phyloP scores from a whole-genome alignment of 2,329 filamentous ascomycete species.

The Beauveria sp. region DNA sequence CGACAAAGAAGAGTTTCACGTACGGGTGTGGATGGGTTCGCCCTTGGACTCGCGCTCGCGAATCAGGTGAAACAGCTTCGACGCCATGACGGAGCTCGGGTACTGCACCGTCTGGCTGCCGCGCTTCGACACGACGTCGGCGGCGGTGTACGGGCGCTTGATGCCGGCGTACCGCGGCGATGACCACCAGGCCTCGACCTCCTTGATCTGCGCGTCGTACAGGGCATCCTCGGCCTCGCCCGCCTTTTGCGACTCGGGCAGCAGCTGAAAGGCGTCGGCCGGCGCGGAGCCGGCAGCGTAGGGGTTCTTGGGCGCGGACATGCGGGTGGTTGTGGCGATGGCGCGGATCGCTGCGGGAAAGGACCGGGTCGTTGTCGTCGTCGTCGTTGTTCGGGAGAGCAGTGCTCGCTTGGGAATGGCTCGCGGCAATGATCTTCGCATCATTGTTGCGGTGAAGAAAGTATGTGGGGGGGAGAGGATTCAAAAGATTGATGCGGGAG shows the following conservation, averaged over 20 bases:
- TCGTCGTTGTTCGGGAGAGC: background rate
- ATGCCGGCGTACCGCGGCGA: conserved; percentile 80
- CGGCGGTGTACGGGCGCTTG: conserved; percentile 82
- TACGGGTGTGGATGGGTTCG: conserved; percentile 88
- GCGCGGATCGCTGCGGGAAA: conserved; percentile 18
- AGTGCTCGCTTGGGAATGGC: conserved; percentile 7
- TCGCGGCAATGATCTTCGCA: conserved; percentile 7
- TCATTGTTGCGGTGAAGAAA: conserved; percentile 2
- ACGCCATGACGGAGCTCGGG: conserved; percentile 87
- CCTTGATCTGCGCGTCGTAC: conserved; percentile 73
- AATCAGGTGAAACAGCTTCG: conserved; percentile 87
- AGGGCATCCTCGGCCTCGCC: conserved; percentile 77
- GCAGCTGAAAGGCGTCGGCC: conserved; percentile 77
- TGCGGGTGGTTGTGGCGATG: conserved; percentile 25
- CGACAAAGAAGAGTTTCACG: conserved; percentile 19
- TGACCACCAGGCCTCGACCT: conserved; percentile 87
- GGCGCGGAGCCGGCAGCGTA: conserved; percentile 28
- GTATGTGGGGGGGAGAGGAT: no score
- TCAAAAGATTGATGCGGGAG: background rate
- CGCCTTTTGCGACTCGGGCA: conserved; percentile 68
- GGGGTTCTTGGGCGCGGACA: conserved; percentile 26
- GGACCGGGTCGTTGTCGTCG: background rate
- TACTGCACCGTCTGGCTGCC: conserved; percentile 82
- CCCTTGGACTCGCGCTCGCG: conserved; percentile 69
- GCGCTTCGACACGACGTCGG: conserved; percentile 87